Evolutionary conservation across 208 protist genomes (phyloP).

Genomic region (Porcisia hertigi): DNA sequence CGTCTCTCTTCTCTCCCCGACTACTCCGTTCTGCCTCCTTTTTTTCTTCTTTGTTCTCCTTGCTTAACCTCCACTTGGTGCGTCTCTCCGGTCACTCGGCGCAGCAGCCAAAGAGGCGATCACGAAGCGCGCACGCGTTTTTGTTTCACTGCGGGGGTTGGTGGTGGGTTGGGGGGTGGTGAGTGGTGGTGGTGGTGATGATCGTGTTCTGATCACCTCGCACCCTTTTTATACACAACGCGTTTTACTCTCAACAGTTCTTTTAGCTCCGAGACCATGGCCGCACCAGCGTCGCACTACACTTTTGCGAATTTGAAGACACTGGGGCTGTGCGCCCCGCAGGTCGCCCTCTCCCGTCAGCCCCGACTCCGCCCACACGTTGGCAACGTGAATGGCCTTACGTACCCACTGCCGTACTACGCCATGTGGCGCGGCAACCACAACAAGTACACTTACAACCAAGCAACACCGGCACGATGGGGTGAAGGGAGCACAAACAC

Average conservation of each 20-base stretch:
- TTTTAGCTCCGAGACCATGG: conserved; percentile 16
- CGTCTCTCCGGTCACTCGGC: not conserved
- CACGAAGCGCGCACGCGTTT: not conserved
- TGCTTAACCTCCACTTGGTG: not conserved
- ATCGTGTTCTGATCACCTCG: not conserved
- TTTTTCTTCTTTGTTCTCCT: not conserved
- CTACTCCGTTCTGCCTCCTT: not conserved
- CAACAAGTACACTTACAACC: conserved; percentile 86
- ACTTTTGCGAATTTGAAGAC: conserved; percentile 61
- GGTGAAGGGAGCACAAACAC: conserved; percentile 76
- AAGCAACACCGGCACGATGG: conserved; percentile 73
- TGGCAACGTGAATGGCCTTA: conserved; percentile 53
- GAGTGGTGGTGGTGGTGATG: no score
- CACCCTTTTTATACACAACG: not conserved
- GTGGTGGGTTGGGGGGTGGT: not conserved
- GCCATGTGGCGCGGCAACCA: conserved; percentile 92
- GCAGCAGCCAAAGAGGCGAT: not conserved
- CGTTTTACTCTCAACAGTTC: not conserved
- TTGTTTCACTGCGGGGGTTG: no score
- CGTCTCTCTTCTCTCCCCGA: not conserved
- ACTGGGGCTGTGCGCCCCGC: conserved; percentile 59
- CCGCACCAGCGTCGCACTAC: conserved; percentile 66
- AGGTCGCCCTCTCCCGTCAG: conserved; percentile 79
- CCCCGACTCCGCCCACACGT: conserved; percentile 82
- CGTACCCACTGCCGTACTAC: conserved; percentile 90